Evolutionary conservation across 345 rosid genomes (phyloP).

Genomic region (Salix suchowensis): DNA sequence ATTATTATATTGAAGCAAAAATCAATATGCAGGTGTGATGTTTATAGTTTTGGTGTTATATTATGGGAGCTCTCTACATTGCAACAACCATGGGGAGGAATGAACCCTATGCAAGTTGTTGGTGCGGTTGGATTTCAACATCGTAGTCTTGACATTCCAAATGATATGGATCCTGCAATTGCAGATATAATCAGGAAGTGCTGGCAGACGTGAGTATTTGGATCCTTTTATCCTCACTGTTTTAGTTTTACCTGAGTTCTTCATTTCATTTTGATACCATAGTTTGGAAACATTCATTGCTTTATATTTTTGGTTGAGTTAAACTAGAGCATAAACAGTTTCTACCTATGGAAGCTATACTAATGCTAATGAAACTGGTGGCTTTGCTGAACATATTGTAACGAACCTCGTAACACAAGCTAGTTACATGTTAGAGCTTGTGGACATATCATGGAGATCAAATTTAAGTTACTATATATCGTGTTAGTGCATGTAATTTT

Average conservation of each 20-base stretch:
- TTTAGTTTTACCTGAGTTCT: not conserved
- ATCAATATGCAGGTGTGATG: slow-evolving; percentile 69
- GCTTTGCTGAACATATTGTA: not conserved
- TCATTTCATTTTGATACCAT: not conserved
- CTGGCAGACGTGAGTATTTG: slow-evolving; percentile 83
- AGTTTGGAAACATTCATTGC: not conserved
- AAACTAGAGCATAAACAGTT: not conserved
- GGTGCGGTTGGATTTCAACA: slow-evolving; percentile 98
- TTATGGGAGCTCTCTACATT: slow-evolving; percentile 87
- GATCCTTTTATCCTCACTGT: not conserved
- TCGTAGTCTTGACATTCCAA: slow-evolving; percentile 81
- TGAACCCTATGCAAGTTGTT: slow-evolving; percentile 99
- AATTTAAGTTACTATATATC: not conserved
- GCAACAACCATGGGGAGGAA: slow-evolving; percentile 94
- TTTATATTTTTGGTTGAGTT: not conserved
- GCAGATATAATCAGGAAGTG: slow-evolving; percentile 74
- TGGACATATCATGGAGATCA: no score
- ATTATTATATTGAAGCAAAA: slow-evolving; percentile 3
- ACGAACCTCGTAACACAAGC: no score
- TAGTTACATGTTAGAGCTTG: no score
- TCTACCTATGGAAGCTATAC: not conserved
- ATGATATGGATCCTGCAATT: slow-evolving; percentile 52
- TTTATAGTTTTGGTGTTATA: slow-evolving; percentile 88
- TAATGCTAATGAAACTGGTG: not conserved
- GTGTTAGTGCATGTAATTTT: not conserved